Percentiles rank a stretch among this genome's conserved stretches.
Conservation (phyloP, 2,329 filamentous ascomycete species). For the Alternaria metachromatica region DNA sequence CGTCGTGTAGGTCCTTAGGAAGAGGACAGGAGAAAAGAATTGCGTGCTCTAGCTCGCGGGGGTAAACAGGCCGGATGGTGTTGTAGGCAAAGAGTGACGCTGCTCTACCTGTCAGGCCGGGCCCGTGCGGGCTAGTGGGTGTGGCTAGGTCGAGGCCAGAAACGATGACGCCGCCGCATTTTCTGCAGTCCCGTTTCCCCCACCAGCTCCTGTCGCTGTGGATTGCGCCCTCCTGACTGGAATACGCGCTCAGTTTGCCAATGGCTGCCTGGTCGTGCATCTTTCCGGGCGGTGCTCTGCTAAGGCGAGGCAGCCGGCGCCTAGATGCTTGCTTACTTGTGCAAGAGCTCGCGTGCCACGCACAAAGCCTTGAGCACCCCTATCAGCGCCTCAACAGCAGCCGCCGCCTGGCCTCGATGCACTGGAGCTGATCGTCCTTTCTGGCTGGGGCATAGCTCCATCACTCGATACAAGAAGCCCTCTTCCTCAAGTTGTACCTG, state of each 20-base stretch:
- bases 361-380: constrained; percentile 8
- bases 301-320: constrained; percentile 17
- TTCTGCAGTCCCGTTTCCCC: constrained; percentile 20
- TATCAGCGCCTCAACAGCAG: constrained; percentile 3
- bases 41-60: constrained; percentile 29
- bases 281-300: constrained; percentile 13
- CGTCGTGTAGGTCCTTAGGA: not conserved
- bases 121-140: constrained; percentile 12
- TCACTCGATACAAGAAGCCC: not conserved
- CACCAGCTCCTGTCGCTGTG: constrained; percentile 10
- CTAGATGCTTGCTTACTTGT: not conserved
- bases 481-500: not conserved
- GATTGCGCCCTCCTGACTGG: not conserved
- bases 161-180: constrained; percentile 26
- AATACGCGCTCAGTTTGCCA: constrained; percentile 6
- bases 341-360: constrained; percentile 31
- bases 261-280: not conserved
- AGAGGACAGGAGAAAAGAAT: constrained; percentile 14
- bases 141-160: constrained; percentile 20
- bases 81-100: constrained; percentile 23
- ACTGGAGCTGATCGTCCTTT: not conserved
- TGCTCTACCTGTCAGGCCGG: constrained; percentile 14
- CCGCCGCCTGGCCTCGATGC: not conserved
- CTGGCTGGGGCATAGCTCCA: not conserved
- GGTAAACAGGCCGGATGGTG: constrained; percentile 26